These are phyloP conservation scores for Sporobolomyces phaffii DNA, from an alignment of 768 basidiomycete genomes.

Conservation along the genomic window DNA sequence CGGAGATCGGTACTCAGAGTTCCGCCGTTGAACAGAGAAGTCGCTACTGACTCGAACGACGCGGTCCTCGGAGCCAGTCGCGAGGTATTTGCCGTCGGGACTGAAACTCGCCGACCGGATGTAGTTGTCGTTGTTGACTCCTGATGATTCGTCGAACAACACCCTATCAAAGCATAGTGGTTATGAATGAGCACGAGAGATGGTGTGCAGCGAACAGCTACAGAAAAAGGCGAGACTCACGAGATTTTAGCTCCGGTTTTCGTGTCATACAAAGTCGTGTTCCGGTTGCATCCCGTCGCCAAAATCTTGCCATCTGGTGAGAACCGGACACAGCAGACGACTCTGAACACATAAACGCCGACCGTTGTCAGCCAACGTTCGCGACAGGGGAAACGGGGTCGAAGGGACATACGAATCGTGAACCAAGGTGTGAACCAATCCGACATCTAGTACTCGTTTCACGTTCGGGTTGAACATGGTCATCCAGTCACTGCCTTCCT, in stretches of 20 bases:
- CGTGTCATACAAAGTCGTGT: slow-evolving; percentile 90
- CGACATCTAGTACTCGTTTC: slow-evolving; percentile 70
- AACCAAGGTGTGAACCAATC: slow-evolving; percentile 74
- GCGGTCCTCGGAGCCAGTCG: slow-evolving; percentile 83
- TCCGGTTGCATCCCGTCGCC: slow-evolving; percentile 93
- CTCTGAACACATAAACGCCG: slow-evolving; percentile 48
- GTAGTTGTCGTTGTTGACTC: slow-evolving; percentile 70
- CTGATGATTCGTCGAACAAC: slow-evolving; percentile 69
- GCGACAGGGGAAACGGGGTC: background rate
- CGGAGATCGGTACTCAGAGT: no score
- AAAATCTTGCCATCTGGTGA: slow-evolving; percentile 87
- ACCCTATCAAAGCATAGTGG: no score
- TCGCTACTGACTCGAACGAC: slow-evolving; percentile 66
- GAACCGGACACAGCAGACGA: slow-evolving; percentile 85
- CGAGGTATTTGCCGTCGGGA: slow-evolving; percentile 64
- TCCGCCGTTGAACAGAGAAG: no score
- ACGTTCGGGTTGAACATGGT: slow-evolving; percentile 77
- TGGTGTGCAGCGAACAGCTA: no score
- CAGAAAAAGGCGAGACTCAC: slow-evolving; percentile 50
- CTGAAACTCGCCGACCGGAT: slow-evolving; percentile 78
- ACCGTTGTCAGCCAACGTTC: background rate
- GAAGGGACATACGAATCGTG: slow-evolving; percentile 65
- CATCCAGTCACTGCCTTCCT: slow-evolving; percentile 77
- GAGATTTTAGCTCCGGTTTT: slow-evolving; percentile 77
- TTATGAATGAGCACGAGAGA: no score